Evolutionary conservation across 768 basidiomycete species (phyloP).

Genomic region (Xerocomellus amylosporus): DNA sequence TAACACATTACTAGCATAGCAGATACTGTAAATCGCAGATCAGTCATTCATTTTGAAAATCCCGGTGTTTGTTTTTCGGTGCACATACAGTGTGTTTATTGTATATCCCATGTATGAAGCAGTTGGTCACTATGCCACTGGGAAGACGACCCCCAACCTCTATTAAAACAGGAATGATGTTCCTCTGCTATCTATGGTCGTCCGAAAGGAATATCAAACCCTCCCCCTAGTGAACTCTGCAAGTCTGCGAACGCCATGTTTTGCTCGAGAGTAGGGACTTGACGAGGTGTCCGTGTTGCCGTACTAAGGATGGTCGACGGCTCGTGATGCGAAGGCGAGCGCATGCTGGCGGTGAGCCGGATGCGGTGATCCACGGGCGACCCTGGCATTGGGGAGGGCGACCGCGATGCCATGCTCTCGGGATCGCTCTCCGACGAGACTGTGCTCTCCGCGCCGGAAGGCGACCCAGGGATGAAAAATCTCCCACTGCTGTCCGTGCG

Average conservation of each 20-base stretch:
- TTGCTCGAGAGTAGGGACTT: constrained; percentile 73
- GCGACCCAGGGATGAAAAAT: constrained; percentile 50
- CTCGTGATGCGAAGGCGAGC: constrained; percentile 28
- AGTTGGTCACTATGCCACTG: constrained; percentile 5
- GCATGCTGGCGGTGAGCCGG: constrained; percentile 27
- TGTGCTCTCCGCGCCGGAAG: constrained; percentile 40
- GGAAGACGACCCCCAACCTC: constrained; percentile 1
- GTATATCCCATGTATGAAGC: constrained; percentile 9
- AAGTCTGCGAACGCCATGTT: constrained; percentile 80
- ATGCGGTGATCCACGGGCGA: constrained; percentile 21
- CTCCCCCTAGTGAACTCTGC: constrained; percentile 42
- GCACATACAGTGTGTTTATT: constrained; percentile 22
- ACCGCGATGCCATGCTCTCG: constrained; percentile 51
- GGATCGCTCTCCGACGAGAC: constrained; percentile 51
- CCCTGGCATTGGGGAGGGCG: constrained; percentile 44
- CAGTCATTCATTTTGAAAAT: constrained; percentile 25
- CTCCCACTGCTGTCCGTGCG: constrained; percentile 70
- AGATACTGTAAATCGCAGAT: constrained; percentile 25
- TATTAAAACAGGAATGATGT: neutral
- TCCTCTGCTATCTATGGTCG: constrained; percentile 2
- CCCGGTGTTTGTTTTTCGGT: constrained; percentile 21
- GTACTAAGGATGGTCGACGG: constrained; percentile 39
- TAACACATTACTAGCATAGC: constrained; percentile 25
- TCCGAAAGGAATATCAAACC: constrained; percentile 27
- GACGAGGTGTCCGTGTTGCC: constrained; percentile 41